Evolutionary conservation across 1,139 yeast genomes (phyloP), one percentile per base, ranked within the genome.

Genomic region (Kodamaea anthophila): DNA sequence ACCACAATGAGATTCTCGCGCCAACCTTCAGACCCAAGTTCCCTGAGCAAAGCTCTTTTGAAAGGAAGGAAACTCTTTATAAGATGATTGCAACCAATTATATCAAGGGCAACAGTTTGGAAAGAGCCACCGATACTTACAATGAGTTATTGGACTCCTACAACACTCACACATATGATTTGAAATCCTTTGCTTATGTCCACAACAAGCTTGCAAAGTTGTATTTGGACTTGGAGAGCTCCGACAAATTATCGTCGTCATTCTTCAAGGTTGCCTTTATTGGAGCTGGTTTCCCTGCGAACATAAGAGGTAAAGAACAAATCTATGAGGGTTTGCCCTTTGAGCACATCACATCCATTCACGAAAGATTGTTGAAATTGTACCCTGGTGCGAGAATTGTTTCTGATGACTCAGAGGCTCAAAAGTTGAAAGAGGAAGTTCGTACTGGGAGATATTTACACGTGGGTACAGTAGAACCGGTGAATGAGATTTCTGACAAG

Each of bases 251-350:
- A 31, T 74, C 80, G 20, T 86, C 95, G 16, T 77, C 88, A 9
- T 86, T 74, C 54, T 86, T 84, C 63, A 71, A 82, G 47, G 87
- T 86, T 34, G 71, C 84, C 13, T 84, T 81, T 45, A 72, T 84
- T 52, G 96, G 96, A 11, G 74, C 71, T 31, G 95, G 95, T 3
- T 86, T 86, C 67, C 95, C 95, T 9, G 64, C 65, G 21, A 73
- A 87, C 27, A 69, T 83, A 33, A 66, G 94, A 47, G 83, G 84
- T 29, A 75, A 81, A 46, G 77, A 76, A 38, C 87, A 80, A 50
- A 80, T 86, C 34, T 84, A 80, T 50, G 94, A 86, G 57, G 95
- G 95, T 9, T 65, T 77, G 31, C 88, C 94, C 15, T 86, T 84
- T 58, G 96, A 86, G 50, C 93, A 84, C 52, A 78, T 86, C 34